Percentiles rank a stretch among this genome's conserved stretches.
Conservation (phyloP, 164 flowering plant species). For the Akebia trifoliata region DNA sequence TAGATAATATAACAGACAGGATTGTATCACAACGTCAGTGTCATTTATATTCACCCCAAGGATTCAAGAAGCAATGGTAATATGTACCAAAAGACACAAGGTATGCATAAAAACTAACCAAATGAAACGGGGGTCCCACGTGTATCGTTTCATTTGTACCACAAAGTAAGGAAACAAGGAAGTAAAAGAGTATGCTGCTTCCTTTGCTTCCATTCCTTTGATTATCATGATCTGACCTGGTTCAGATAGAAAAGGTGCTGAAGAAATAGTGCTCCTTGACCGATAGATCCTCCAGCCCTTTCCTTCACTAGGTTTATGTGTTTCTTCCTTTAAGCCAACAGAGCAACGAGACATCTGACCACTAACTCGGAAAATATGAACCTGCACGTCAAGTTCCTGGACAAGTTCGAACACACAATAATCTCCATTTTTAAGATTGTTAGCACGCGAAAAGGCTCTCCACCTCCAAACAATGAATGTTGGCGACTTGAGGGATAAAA, state of each 20-base stretch:
- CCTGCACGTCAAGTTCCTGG: background rate
- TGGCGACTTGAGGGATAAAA: background rate
- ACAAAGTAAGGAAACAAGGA: background rate
- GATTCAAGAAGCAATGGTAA: no score
- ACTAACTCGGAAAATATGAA: background rate
- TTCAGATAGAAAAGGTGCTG: no score
- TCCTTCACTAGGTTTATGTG: background rate
- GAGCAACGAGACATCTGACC: no score
- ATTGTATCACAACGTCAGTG: no score
- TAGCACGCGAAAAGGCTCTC: background rate
- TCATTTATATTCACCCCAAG: no score
- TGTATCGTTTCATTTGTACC: background rate
- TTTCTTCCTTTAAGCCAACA: no score
- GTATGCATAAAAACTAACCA: constrained; percentile 1
- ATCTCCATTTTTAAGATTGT: background rate
- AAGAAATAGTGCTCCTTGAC: background rate
- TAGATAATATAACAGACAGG: no score
- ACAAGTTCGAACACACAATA: background rate
- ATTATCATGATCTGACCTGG: background rate
- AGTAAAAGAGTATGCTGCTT: background rate
- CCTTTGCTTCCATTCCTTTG: background rate
- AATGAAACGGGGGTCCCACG: background rate
- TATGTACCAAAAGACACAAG: no score
- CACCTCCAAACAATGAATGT: background rate
- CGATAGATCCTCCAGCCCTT: background rate